Percentiles rank a stretch among this genome's conserved stretches.
phyloP scores from a whole-genome alignment of 78 protist genomes.

The Mastigamoeba balamuthi region DNA sequence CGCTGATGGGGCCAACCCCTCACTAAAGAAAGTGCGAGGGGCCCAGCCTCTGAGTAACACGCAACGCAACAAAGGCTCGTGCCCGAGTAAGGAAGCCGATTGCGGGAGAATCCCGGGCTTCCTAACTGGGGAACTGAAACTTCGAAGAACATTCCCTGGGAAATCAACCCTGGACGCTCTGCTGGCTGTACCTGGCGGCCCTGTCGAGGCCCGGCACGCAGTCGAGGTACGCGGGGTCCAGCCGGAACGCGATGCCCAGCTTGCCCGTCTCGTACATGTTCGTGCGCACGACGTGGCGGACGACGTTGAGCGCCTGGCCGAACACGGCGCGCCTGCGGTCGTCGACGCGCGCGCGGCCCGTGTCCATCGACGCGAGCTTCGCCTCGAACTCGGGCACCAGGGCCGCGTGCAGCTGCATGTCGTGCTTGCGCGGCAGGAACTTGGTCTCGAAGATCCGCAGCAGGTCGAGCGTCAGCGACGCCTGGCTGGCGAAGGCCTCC shows the following conservation, averaged over 20 bases:
- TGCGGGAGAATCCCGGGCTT: too few relatives aligned
- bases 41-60: too few relatives aligned
- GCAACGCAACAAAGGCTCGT: too few relatives aligned
- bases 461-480: background rate
- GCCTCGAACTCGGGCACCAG: background rate
- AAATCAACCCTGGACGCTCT: too few relatives aligned
- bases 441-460: background rate
- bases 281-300: conserved; percentile 36
- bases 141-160: too few relatives aligned
- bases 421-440: background rate
- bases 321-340: background rate
- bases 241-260: conserved; percentile 68
- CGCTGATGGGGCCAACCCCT: too few relatives aligned
- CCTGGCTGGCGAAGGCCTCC: background rate
- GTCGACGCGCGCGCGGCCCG: background rate
- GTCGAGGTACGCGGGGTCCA: conserved; percentile 38
- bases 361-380: background rate
- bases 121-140: too few relatives aligned
- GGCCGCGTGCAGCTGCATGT: background rate
- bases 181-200: conserved; percentile 18
- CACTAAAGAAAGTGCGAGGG: too few relatives aligned
- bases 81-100: too few relatives aligned
- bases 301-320: background rate
- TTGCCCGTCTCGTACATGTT: conserved; percentile 58
- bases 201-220: conserved; percentile 14